Evolutionary conservation across 1,284 basidiomycete species (phyloP), one percentile per base, ranked within the genome.

Genomic region (Sparassis latifolia): DNA sequence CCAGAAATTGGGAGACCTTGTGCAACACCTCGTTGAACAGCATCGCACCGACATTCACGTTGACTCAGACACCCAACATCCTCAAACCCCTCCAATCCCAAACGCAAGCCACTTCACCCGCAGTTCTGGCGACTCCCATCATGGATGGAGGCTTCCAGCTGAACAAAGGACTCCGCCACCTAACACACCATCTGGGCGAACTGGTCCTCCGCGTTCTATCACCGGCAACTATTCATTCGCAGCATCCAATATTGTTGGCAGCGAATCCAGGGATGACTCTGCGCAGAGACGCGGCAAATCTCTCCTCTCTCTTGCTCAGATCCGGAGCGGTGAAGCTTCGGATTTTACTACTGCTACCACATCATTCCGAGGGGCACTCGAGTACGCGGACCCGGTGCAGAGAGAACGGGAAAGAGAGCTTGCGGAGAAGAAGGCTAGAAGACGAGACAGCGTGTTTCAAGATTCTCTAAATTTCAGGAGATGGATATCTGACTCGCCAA

Each of bases 151-250:
- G 54, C 27, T 57, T 57, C 5, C 38, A 52, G 2, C 58, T 3
- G 55, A 50, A 3, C 46, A 50, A 20, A 53, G 53, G 5, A 50
- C 49, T 20, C 48, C 59, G 7, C 48, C 57, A n/a, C 54, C 61
- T 3, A 55, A 56, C 5, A 84, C 84, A 0, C 86, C 86, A 9
- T 79, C 83, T 3, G 69, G 71, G 45, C 74, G 86, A 44, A 87
- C 84, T 4, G 86, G 86, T 20, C 84, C 86, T 41, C 86, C 86
- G 6, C 75, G 86, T 38, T 86, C 86, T 0, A 70, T 89, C 35
- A 85, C 84, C 2, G 84, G 80, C 62, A 75, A 74, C 28, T 79
- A 82, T 57, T 74, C 78, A n/a, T 64, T 78, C 20, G 68, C 78
- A 1, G 64, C 64, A 9, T 27, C 60, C 28, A 57, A 55, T n/a